phyloP scores from a whole-genome alignment of 2,329 filamentous ascomycete genomes.

The Apiospora aurea region DNA sequence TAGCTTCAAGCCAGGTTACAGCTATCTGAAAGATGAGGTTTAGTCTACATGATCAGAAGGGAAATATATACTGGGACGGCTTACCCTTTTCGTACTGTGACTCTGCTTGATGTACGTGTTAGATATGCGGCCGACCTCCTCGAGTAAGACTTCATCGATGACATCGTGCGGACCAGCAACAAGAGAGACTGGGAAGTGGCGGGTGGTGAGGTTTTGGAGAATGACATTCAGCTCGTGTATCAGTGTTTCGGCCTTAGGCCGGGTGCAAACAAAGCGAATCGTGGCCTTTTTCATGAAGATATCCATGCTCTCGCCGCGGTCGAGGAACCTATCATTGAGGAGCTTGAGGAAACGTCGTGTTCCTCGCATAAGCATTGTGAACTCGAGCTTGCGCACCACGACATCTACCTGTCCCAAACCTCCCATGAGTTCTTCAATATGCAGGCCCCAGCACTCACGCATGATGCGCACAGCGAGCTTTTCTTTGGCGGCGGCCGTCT shows the following conservation, averaged over 20 bases:
- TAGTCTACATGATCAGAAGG: conserved; percentile 22
- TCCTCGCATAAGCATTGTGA: conserved; percentile 53
- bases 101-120: conserved; percentile 37
- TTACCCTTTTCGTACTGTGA: conserved; percentile 34
- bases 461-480: conserved; percentile 52
- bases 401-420: conserved; percentile 51
- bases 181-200: conserved; percentile 4
- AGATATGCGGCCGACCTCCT: conserved; percentile 48
- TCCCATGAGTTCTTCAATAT: conserved; percentile 52
- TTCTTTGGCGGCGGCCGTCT: conserved; percentile 46
- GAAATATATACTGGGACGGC: conserved; percentile 23
- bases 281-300: conserved; percentile 38
- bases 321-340: conserved; percentile 41
- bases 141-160: conserved; percentile 35
- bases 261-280: conserved; percentile 47
- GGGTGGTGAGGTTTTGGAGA: conserved; percentile 37
- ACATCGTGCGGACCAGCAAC: neutral
- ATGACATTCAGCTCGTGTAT: conserved; percentile 43
- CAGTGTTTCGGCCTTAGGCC: conserved; percentile 44
- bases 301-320: conserved; percentile 48
- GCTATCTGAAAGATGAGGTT: conserved; percentile 35
- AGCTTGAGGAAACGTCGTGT: conserved; percentile 44
- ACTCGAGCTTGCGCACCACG: conserved; percentile 48
- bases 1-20: conserved; percentile 52
- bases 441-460: conserved; percentile 58